Conservation (phyloP, 306 rosid species). For the Dryas alaskensis region DNA sequence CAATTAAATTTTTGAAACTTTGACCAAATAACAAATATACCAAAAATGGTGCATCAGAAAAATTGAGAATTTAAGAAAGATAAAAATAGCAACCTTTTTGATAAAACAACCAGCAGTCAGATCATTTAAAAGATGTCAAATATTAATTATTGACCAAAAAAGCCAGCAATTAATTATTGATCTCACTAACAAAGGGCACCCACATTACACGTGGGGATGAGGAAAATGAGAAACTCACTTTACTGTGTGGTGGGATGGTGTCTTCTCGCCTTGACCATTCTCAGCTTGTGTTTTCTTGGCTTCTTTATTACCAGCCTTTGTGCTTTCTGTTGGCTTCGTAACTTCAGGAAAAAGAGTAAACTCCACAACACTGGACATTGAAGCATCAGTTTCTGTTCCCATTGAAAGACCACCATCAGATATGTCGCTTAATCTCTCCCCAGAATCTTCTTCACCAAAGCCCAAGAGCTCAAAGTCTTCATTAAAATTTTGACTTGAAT, state of each 20-base stretch:
- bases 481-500: slow-evolving; percentile 38
- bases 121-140: not conserved
- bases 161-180: not conserved
- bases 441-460: slow-evolving; percentile 89
- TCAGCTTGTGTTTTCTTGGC: slow-evolving; percentile 26
- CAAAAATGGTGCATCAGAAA: not conserved
- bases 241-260: slow-evolving; percentile 31
- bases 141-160: not conserved
- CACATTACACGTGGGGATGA: not conserved
- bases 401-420: slow-evolving; percentile 98
- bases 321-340: slow-evolving; percentile 49
- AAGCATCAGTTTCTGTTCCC: slow-evolving; percentile 99
- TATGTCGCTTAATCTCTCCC: slow-evolving; percentile 94
- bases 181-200: not conserved
- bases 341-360: slow-evolving; percentile 88
- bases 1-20: not conserved
- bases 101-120: not conserved
- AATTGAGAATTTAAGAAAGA: not conserved
- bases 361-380: slow-evolving; percentile 86
- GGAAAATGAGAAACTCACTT: slow-evolving; percentile 44
- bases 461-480: slow-evolving; percentile 84
- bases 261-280: slow-evolving; percentile 15
- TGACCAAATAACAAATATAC: not conserved
- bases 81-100: not conserved
- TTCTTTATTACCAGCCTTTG: slow-evolving; percentile 36